These are phyloP conservation scores for Ogataea henricii DNA, from an alignment of 805 yeast genomes.

Conservation along the genomic window DNA sequence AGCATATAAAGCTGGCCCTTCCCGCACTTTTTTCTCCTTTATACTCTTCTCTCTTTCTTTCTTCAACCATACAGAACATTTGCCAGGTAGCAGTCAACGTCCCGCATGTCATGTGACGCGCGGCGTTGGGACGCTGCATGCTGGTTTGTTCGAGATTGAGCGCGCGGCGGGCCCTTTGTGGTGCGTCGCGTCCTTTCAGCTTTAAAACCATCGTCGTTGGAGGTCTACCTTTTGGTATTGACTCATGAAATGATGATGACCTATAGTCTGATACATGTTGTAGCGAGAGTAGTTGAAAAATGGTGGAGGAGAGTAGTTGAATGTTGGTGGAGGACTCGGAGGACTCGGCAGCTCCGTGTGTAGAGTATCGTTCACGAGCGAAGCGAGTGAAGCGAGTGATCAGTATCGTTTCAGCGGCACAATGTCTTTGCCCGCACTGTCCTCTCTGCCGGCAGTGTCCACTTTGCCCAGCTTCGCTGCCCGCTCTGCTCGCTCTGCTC, in stretches of 20 bases:
- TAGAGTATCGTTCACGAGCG: too few species aligned
- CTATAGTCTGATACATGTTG: slow-evolving; percentile 74
- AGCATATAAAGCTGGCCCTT: not conserved
- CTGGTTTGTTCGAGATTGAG: slow-evolving; percentile 23
- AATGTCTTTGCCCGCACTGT: too few species aligned
- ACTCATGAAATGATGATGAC: slow-evolving; percentile 98
- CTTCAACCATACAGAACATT: slow-evolving; percentile 7
- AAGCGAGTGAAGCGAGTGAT: too few species aligned
- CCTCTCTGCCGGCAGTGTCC: too few species aligned
- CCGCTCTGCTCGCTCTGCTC: not conserved
- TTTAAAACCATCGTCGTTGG: slow-evolving; percentile 98
- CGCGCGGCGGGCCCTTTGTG: not conserved
- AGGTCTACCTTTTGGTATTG: slow-evolving; percentile 74
- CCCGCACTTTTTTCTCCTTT: not conserved
- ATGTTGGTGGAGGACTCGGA: too few species aligned
- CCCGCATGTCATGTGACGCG: slow-evolving; percentile 5
- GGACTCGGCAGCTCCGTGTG: too few species aligned
- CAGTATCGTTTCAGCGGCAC: too few species aligned
- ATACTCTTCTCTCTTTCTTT: not conserved
- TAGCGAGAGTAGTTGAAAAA: not conserved
- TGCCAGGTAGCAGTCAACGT: slow-evolving; percentile 19
- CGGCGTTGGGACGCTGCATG: slow-evolving; percentile 23
- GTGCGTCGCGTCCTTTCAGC: slow-evolving; percentile 44
- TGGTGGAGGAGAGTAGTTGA: too few species aligned
- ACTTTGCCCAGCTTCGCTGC: not conserved